Evolutionary conservation across 2,329 filamentous ascomycete genomes (phyloP).

Genomic region (Dissoconium aciculare): DNA sequence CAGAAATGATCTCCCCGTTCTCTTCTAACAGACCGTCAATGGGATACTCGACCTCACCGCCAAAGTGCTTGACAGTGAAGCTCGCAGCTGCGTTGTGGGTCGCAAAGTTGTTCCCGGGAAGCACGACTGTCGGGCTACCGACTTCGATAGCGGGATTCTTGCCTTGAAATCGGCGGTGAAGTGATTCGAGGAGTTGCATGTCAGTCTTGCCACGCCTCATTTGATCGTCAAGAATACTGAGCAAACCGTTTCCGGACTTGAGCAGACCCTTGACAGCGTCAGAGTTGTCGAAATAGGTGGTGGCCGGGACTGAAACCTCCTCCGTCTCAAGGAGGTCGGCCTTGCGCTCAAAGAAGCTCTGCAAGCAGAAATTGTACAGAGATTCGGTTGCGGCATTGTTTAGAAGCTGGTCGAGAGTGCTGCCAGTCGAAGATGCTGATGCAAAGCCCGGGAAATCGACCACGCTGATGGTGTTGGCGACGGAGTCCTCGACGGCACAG

Average conservation of each 20-base stretch:
- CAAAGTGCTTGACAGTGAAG: conserved; percentile 90
- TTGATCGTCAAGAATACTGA: conserved; percentile 93
- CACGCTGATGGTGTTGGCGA: conserved; percentile 86
- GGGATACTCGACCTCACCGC: conserved; percentile 89
- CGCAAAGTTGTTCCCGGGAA: conserved; percentile 79
- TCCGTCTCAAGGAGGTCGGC: conserved; percentile 88
- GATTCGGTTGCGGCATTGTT: conserved; percentile 89
- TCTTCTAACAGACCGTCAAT: conserved; percentile 79
- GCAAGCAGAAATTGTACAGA: conserved; percentile 81
- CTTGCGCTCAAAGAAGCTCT: conserved; percentile 91
- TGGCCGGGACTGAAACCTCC: conserved; percentile 76
- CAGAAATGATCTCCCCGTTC: conserved; percentile 90
- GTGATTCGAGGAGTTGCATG: conserved; percentile 74
- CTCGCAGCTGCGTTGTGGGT: conserved; percentile 65
- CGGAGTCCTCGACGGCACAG: conserved; percentile 72
- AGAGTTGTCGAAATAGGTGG: conserved; percentile 95
- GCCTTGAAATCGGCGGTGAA: conserved; percentile 83
- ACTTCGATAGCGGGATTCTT: conserved; percentile 86
- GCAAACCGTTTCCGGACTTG: conserved; percentile 79
- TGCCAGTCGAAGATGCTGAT: conserved; percentile 68
- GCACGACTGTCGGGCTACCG: conserved; percentile 54
- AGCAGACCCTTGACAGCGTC: conserved; percentile 84
- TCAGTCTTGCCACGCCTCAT: conserved; percentile 80
- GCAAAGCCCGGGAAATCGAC: conserved; percentile 95
- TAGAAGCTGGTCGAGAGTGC: conserved; percentile 76